phyloP scores from a whole-genome alignment of 225 moss, liverwort and hornwort species.

The Straminergon stramineum region DNA sequence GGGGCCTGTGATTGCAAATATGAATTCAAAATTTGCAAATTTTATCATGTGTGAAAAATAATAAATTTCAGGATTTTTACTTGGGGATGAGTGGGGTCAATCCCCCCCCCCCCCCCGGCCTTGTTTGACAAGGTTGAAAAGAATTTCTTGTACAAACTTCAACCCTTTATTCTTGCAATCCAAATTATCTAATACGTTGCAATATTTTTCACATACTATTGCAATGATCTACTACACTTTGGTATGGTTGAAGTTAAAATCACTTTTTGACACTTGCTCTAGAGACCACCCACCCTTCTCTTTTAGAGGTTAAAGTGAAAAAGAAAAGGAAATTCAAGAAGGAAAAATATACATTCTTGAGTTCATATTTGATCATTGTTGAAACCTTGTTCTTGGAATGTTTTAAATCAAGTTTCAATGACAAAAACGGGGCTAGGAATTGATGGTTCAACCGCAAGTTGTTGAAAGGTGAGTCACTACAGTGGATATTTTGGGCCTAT shows the following conservation, averaged over 20 bases:
- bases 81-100: no score
- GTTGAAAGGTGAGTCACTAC: neutral
- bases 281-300: accelerated
- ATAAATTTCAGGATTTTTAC: no score
- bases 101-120: no score
- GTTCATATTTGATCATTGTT: neutral
- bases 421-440: neutral
- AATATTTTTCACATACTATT: neutral
- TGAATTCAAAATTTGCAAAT: no score
- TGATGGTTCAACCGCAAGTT: neutral
- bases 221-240: no score
- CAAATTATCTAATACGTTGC: neutral
- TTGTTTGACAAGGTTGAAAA: accelerated
- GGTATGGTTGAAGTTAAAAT: neutral
- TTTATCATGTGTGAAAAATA: no score
- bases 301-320: neutral
- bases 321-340: neutral
- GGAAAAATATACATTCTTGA: neutral
- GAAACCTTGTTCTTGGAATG: neutral
- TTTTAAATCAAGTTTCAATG: neutral
- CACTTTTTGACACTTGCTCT: neutral
- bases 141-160: neutral
- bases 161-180: neutral
- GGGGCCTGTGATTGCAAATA: no score
- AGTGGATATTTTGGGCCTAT: neutral